Conservation (phyloP, 352 stramenopile species). For the Phytopythium ostracodes region DNA sequence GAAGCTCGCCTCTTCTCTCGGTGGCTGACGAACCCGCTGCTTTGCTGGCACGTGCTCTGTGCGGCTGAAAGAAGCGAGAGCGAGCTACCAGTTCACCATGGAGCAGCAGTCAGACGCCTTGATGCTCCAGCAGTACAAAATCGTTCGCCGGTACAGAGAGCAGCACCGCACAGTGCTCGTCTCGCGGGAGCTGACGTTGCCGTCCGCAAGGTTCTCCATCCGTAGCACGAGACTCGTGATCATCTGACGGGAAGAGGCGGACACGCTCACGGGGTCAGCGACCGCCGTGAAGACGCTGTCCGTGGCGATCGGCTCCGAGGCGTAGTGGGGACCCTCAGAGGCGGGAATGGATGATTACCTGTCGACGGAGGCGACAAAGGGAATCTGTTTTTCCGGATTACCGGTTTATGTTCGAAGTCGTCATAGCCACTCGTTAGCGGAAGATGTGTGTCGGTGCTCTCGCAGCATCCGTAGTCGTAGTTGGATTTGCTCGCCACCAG, state of each 20-base stretch:
- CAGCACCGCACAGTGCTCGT: neutral
- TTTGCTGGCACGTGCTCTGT: too few species aligned
- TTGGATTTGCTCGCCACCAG: too few species aligned
- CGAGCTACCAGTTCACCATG: neutral
- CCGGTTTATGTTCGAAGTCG: too few species aligned
- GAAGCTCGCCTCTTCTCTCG: too few species aligned
- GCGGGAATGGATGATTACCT: too few species aligned
- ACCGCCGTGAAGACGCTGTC: neutral
- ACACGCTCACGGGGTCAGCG: neutral
- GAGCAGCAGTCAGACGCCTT: neutral
- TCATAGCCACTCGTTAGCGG: too few species aligned
- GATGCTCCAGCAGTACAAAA: neutral
- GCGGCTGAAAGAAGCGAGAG: neutral
- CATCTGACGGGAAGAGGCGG: neutral
- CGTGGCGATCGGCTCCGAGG: neutral
- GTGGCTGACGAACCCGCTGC: too few species aligned
- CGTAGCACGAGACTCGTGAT: neutral
- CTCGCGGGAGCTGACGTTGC: neutral
- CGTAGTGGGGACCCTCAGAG: neutral
- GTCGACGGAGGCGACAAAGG: too few species aligned
- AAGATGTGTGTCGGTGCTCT: too few species aligned
- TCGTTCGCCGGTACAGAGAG: neutral
- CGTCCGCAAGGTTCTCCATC: neutral
- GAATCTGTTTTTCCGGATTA: too few species aligned
- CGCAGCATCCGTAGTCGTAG: too few species aligned